Base-by-base conservation (phyloP, 148 eudicot species). In the Bassia scoparia region DNA sequence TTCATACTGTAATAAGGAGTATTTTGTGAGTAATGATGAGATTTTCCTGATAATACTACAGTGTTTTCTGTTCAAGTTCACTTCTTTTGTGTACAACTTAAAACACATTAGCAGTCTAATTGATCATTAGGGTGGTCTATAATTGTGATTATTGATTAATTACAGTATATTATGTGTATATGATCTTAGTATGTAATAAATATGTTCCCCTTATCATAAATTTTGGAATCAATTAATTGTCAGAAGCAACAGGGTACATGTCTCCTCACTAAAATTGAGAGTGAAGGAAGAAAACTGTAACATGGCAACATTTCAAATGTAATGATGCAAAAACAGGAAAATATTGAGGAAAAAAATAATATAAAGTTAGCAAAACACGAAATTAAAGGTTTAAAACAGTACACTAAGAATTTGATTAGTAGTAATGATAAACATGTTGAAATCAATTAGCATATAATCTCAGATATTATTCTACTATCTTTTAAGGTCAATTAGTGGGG, bases 401-500 rank as follows among this genome's bases (percentile, higher is more conserved):
- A 43, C 12, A 7, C 12, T 41, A 41, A 0, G 44, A 24, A 24
- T 5, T 43, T 43, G 43, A 66, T 66, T n/a, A 66, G 44, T n/a
- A 66, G 44, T 43, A 66, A 21, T 43, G 29, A 65, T 38, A 15
- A 66, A 71, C 38, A 59, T 30, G 38, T 21, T 43, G 63, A 23
- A 72, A 58, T 21, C 58, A 61, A 30, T 72, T 61, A 59, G 75
- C 56, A 61, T 62, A 73, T 73, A 48, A 73, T 61, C 55, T 48
- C 26, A 59, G 38, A 73, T 73, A 5, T 21, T 44, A 73, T 73
- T 61, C 58, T 20, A 72, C 33, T 29, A 44, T 55, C 43, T 71
- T 69, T 37, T 2, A 29, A 61, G 61, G 66, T 71, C 29, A 37
- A 71, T 69, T 67, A 68, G 71, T 68, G 58, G 53, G n/a, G 41